Evolutionary conservation across 768 basidiomycete species (phyloP).

Genomic region (Suillus paluster): DNA sequence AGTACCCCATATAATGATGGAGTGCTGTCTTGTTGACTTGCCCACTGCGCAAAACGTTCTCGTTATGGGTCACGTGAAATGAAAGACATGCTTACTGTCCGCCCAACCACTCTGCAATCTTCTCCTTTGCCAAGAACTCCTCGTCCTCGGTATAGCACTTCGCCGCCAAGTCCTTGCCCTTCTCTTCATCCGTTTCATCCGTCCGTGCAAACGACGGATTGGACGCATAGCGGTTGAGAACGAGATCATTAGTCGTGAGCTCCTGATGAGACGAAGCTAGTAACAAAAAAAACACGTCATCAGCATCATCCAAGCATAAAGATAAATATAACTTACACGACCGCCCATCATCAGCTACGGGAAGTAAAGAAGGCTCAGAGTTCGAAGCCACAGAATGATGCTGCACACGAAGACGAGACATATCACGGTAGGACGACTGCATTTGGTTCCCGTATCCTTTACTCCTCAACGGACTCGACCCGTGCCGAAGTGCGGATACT

Average conservation of each 20-base stretch:
- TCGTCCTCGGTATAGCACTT: constrained; percentile 90
- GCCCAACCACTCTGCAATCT: constrained; percentile 97
- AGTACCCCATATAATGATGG: constrained; percentile 82
- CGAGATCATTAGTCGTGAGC: constrained; percentile 53
- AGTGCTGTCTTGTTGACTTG: constrained; percentile 76
- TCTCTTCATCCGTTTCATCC: constrained; percentile 62
- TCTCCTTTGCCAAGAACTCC: constrained; percentile 81
- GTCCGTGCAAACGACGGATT: constrained; percentile 41
- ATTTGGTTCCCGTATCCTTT: constrained; percentile 40
- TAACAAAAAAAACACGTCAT: constrained; percentile 7
- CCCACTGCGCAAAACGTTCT: constrained; percentile 50
- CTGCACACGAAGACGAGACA: constrained; percentile 58
- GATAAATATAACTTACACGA: constrained; percentile 47
- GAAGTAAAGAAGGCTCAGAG: constrained; percentile 82
- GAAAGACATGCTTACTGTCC: constrained; percentile 70
- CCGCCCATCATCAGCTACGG: constrained; percentile 52
- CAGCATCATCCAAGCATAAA: constrained; percentile 21
- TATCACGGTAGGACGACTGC: constrained; percentile 44
- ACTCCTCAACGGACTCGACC: constrained; percentile 48
- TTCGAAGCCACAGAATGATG: constrained; percentile 76
- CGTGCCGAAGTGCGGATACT: constrained; percentile 39
- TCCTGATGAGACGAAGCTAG: constrained; percentile 50
- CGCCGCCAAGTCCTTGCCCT: constrained; percentile 73
- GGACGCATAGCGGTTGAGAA: constrained; percentile 50
- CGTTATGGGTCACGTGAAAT: constrained; percentile 8